Evolutionary conservation across 176 grass and related monocot genomes (phyloP).

Genomic region (Cymbopogon citratus): DNA sequence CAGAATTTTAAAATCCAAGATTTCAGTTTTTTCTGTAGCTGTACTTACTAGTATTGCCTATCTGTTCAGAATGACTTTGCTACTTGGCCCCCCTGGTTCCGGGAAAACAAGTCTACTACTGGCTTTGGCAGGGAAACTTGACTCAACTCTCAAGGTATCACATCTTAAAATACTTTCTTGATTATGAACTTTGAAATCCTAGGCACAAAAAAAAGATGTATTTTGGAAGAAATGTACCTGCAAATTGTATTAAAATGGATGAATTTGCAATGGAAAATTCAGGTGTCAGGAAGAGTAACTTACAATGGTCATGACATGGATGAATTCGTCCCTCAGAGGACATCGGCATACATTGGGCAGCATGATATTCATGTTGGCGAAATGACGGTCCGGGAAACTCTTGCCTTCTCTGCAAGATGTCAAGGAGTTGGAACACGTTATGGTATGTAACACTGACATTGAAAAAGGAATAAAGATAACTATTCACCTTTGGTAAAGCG

Average conservation of each 20-base stretch:
- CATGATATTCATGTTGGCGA: slow-evolving; percentile 80
- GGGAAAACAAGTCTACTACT: slow-evolving; percentile 85
- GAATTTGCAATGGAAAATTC: slow-evolving; percentile 14
- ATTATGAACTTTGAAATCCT: background rate
- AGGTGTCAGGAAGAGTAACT: slow-evolving; percentile 70
- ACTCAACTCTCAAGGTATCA: slow-evolving; percentile 58
- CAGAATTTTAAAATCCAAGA: background rate
- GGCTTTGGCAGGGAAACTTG: slow-evolving; percentile 84
- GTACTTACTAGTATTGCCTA: background rate
- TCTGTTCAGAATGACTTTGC: slow-evolving; percentile 71
- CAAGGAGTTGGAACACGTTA: slow-evolving; percentile 96
- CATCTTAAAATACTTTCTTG: slow-evolving; percentile 16
- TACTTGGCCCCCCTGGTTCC: slow-evolving; percentile 89
- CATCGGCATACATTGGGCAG: slow-evolving; percentile 82
- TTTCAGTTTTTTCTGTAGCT: background rate
- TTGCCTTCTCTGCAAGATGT: slow-evolving; percentile 75
- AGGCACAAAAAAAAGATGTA: background rate
- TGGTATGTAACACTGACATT: slow-evolving; percentile 31
- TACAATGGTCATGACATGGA: slow-evolving; percentile 94
- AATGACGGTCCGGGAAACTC: slow-evolving; percentile 88
- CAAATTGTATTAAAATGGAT: background rate
- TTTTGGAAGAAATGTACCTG: background rate
- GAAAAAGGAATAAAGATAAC: background rate
- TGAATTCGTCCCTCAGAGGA: slow-evolving; percentile 87
- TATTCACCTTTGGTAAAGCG: background rate